phyloP scores from a whole-genome alignment of 2,329 filamentous ascomycete genomes.

The Xylaria sp. region DNA sequence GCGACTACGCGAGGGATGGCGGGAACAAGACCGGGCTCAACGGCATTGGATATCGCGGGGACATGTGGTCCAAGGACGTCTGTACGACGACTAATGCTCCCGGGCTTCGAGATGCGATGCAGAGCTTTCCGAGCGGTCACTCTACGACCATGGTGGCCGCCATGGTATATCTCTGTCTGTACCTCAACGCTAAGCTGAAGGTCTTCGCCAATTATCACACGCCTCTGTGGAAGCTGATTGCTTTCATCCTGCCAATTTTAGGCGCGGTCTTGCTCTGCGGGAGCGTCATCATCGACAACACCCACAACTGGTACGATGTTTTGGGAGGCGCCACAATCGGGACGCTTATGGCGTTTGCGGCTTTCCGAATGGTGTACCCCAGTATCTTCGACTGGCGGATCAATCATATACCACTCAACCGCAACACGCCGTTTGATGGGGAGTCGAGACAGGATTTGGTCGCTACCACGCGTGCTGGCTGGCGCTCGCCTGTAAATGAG shows the following conservation, averaged over 20 bases:
- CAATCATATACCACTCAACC: conserved; percentile 72
- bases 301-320: conserved; percentile 78
- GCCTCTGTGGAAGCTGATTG: conserved; percentile 73
- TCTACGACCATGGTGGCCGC: conserved; percentile 72
- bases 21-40: conserved; percentile 39
- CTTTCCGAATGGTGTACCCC: conserved; percentile 75
- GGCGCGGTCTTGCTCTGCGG: conserved; percentile 70
- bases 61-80: conserved; percentile 73
- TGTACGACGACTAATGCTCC: conserved; percentile 67
- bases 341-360: conserved; percentile 68
- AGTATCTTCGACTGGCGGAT: conserved; percentile 75
- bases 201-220: conserved; percentile 74
- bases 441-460: conserved; percentile 28
- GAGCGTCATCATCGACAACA: conserved; percentile 71
- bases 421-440: conserved; percentile 37
- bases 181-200: conserved; percentile 78
- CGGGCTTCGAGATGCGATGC: conserved; percentile 69
- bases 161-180: conserved; percentile 72
- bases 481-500: conserved; percentile 18
- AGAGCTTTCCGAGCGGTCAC: conserved; percentile 76
- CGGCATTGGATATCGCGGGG: conserved; percentile 62
- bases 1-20: conserved; percentile 51
- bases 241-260: conserved; percentile 68
- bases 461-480: conserved; percentile 33
- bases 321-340: conserved; percentile 73